Percentiles rank a stretch among this genome's conserved stretches.
Conservation (phyloP, 2,329 filamentous ascomycete genomes). For the Epichloe sibirici region DNA sequence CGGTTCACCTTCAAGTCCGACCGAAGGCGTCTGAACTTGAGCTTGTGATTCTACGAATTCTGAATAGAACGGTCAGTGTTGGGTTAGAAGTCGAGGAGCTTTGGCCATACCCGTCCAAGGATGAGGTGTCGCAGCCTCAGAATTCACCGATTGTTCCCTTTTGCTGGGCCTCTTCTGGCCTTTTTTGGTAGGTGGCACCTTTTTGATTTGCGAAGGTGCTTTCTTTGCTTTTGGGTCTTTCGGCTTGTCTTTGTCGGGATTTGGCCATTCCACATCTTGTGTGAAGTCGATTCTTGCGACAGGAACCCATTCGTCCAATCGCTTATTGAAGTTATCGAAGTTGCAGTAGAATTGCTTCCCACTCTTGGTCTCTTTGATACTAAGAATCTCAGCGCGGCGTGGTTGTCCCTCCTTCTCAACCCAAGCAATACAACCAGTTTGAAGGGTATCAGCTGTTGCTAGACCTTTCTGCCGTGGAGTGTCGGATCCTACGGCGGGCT, state of each 20-base stretch:
- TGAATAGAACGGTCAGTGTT: not conserved
- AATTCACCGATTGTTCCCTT: constrained; percentile 42
- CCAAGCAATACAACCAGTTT: constrained; percentile 47
- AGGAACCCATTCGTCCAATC: constrained; percentile 73
- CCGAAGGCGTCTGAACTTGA: constrained; percentile 30
- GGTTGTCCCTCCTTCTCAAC: constrained; percentile 64
- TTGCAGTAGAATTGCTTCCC: constrained; percentile 89
- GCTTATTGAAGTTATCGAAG: constrained; percentile 97
- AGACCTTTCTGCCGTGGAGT: constrained; percentile 58
- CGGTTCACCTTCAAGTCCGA: constrained; percentile 30
- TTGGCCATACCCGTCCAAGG: constrained; percentile 32
- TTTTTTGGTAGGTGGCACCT: constrained; percentile 45
- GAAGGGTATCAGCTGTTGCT: constrained; percentile 72
- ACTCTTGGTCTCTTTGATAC: constrained; percentile 80
- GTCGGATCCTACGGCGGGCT: constrained; percentile 44
- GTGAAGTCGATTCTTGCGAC: constrained; percentile 71
- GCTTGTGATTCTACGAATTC: constrained; percentile 38
- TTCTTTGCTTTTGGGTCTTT: constrained; percentile 71
- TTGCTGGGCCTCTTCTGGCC: constrained; percentile 42
- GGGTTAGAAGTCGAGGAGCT: not conserved
- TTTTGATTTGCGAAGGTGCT: constrained; percentile 44
- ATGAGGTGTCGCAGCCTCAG: constrained; percentile 41
- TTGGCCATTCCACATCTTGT: constrained; percentile 93
- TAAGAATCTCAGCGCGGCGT: constrained; percentile 91
- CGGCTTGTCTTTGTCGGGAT: constrained; percentile 69